Base-by-base conservation (phyloP, 208 protist genomes). In the Leishmania braziliensis region DNA sequence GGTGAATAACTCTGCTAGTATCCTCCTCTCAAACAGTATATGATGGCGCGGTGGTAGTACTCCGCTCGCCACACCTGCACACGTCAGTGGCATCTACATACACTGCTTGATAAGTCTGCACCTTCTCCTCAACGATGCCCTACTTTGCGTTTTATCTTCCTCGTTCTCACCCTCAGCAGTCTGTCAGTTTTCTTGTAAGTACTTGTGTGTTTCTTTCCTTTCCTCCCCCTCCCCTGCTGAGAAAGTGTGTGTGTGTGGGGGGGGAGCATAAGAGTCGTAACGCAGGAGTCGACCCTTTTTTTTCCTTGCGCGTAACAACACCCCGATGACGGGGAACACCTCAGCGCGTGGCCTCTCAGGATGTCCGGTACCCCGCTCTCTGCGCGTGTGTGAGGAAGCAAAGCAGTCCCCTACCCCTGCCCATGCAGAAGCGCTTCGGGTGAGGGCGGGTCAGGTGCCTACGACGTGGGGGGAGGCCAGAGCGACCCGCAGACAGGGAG, bases 81-180 rank as follows among this genome's bases (percentile, higher is more conserved):
- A 33, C 16, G 26, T 23, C 33, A 16, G 33, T 69, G 33, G 43
- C 43, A 46, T 6, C 58, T 65, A 65, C 58, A 23, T 12, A n/a
- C 48, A 23, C 2, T 71, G 66, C 36, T 48, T 71, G 66, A 9
- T 39, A 71, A 3, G 66, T 71, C 66, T 71, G 66, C 66, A 43
- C 66, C 20, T 48, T 71, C 39, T 50, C 39, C 39, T 54, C 48
- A 65, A 23, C 77, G 8, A 8, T 23, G 20, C 36, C 33, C 20
- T 78, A 46, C 53, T 66, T 70, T 66, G 62, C 62, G 5, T 66
- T 79, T n/a, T 77, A 65, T 72, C 39, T 77, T 74, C 66, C 5
- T 65, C 29, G 76, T 75, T 70, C 53, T 72, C 51, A 75, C 12
- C 73, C 29, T 78, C 63, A 10, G 26, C 20, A 51, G 23, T 60